These are phyloP conservation scores for Hippophae tibetana DNA, from an alignment of 306 rosid genomes.

Conservation along the genomic window DNA sequence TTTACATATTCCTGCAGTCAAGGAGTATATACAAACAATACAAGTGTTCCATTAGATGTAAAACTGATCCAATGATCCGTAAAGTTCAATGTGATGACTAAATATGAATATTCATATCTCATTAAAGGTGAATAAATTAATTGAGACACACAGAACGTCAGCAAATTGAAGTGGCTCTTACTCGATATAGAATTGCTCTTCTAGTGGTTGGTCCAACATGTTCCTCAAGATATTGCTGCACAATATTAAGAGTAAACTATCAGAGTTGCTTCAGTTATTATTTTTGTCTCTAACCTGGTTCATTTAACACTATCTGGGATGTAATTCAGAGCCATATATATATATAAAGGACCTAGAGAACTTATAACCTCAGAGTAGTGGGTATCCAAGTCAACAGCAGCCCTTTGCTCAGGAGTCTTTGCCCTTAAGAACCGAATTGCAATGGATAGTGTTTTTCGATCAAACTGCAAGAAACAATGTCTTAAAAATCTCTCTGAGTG, in stretches of 20 bases:
- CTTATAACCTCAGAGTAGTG: conserved; percentile 70
- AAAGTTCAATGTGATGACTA: no score
- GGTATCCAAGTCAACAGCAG: conserved; percentile 95
- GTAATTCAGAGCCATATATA: conserved; percentile 1
- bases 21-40: not conserved
- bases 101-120: no score
- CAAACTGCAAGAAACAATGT: conserved; percentile 41
- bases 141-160: no score
- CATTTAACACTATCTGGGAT: not conserved
- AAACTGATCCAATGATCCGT: no score
- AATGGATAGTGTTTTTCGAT: conserved; percentile 49
- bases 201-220: conserved; percentile 57
- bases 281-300: not conserved
- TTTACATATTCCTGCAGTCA: conserved; percentile 80
- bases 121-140: no score
- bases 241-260: conserved; percentile 8
- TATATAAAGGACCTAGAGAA: conserved; percentile 16
- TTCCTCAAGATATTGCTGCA: conserved; percentile 96
- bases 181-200: conserved; percentile 67
- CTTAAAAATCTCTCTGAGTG: not conserved
- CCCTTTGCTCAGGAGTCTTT: conserved; percentile 89
- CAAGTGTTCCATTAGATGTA: not conserved
- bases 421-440: conserved; percentile 81
- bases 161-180: conserved; percentile 13
- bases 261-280: not conserved